Conservation (phyloP, 2,329 filamentous ascomycete species). For the Pestalotiopsis sp. region DNA sequence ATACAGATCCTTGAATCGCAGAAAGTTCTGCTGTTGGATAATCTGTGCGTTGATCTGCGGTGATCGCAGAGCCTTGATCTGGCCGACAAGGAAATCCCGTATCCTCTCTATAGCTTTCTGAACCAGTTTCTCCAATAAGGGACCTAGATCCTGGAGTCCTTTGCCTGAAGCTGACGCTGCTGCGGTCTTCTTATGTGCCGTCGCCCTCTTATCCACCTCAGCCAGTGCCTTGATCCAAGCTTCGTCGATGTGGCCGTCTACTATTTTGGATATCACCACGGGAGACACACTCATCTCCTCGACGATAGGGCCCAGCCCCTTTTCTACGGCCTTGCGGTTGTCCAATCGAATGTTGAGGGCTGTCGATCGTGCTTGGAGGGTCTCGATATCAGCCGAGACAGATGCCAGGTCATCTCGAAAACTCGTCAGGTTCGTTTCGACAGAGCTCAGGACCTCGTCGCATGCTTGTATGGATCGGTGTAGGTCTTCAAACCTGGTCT, state of each 20-base stretch:
- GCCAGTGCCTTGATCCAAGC: slow-evolving; percentile 80
- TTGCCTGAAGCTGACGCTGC: slow-evolving; percentile 66
- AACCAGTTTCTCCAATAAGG: slow-evolving; percentile 80
- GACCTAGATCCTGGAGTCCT: slow-evolving; percentile 79
- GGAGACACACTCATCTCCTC: slow-evolving; percentile 92
- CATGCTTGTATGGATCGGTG: slow-evolving; percentile 87
- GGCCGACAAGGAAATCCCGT: slow-evolving; percentile 88
- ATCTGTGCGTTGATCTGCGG: slow-evolving; percentile 97
- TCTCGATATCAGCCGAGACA: slow-evolving; percentile 95
- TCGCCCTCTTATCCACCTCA: slow-evolving; percentile 75
- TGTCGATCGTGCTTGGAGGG: slow-evolving; percentile 81
- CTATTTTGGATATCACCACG: slow-evolving; percentile 77
- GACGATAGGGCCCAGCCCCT: slow-evolving; percentile 80
- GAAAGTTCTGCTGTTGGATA: slow-evolving; percentile 89
- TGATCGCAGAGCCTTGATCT: slow-evolving; percentile 90
- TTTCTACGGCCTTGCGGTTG: slow-evolving; percentile 87
- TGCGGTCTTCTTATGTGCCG: slow-evolving; percentile 67
- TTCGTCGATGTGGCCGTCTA: slow-evolving; percentile 87
- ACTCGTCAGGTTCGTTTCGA: slow-evolving; percentile 87
- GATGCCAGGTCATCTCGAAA: slow-evolving; percentile 91
- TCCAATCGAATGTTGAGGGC: slow-evolving; percentile 82
- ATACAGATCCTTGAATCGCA: slow-evolving; percentile 86
- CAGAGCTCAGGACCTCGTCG: slow-evolving; percentile 89
- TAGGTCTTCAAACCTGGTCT: slow-evolving; percentile 83
- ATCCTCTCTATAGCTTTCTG: slow-evolving; percentile 93